These are phyloP conservation scores for Trichosanthes cucumerina DNA, from an alignment of 306 rosid species.

Conservation along the genomic window DNA sequence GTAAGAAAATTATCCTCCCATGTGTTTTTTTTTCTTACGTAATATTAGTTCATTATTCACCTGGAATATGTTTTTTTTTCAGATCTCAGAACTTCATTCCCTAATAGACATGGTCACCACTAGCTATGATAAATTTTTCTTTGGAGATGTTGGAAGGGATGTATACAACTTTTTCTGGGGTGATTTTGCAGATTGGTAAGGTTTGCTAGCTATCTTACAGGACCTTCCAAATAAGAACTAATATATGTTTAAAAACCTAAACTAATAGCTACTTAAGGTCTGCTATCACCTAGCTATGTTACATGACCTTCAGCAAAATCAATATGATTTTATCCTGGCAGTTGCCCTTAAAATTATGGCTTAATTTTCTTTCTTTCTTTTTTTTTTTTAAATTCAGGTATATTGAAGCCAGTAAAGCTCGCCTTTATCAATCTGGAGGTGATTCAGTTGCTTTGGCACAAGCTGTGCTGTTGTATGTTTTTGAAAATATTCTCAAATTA, in stretches of 20 bases:
- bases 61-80: conserved; percentile 16
- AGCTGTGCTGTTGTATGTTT: conserved; percentile 80
- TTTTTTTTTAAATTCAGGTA: conserved; percentile 35
- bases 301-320: neutral
- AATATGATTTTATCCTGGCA: neutral
- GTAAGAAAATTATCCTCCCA: conserved; percentile 34
- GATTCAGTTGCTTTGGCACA: conserved; percentile 51
- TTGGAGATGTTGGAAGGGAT: conserved; percentile 92
- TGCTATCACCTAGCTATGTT: neutral
- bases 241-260: neutral
- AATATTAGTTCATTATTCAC: conserved; percentile 4
- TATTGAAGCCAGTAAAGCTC: conserved; percentile 90
- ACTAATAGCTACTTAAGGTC: neutral
- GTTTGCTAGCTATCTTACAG: neutral
- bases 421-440: conserved; percentile 51
- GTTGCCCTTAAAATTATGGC: neutral
- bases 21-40: neutral
- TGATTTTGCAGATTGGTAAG: conserved; percentile 95
- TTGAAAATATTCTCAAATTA: conserved; percentile 68
- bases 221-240: neutral
- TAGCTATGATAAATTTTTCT: conserved; percentile 84
- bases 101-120: conserved; percentile 60
- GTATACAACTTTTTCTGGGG: conserved; percentile 89
- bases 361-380: neutral
- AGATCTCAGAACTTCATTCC: conserved; percentile 86